Evolutionary conservation across 129 eudicot genomes (phyloP), one percentile per base, ranked within the genome.

Genomic region (Dittrichia graveolens): DNA sequence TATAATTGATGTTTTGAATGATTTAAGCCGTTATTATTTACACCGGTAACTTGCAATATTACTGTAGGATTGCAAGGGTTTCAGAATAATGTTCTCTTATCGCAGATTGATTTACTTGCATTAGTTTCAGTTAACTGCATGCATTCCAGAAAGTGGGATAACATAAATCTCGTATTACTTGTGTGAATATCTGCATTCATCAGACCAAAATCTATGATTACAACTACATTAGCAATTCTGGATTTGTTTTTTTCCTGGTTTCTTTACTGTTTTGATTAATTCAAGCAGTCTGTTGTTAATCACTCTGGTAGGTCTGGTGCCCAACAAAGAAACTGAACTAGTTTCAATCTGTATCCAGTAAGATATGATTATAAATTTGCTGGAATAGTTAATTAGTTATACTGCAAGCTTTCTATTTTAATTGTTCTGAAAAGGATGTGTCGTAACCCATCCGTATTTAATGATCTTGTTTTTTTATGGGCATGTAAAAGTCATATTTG

Each of bases 1-100:
- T 18, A 9, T 42, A 24, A 1, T 35, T 43, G 18, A 31, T 3
- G n/a, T 75, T 47, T 43, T 55, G 67, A 24, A 37, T 34, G 60
- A 66, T 75, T 43, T 42, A 24, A 18, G 50, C 11, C 7, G 9
- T 31, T 56, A 68, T 35, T 61, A 3, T 9, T 71, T 40, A 41
- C 31, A 15, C 43, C 19, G 38, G 43, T 58, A 19, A 38, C 44
- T 14, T 45, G 38, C 47, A 59, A 24, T 59, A 45, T 49, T 58
- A 56, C 44, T 35, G 46, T 46, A 34, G 60, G 35, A 59, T 59
- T 72, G 59, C 24, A 35, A 58, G 67, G 56, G 65, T 72, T 71
- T 72, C 44, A 44, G 67, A 35, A 12, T 55, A 57, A 71, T 44
- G 7, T 39, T 55, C 48, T 18, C 13, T 40, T 42, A 18, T 71